Conservation (phyloP, 176 grass and related monocot genomes). For the Carex pumila region DNA sequence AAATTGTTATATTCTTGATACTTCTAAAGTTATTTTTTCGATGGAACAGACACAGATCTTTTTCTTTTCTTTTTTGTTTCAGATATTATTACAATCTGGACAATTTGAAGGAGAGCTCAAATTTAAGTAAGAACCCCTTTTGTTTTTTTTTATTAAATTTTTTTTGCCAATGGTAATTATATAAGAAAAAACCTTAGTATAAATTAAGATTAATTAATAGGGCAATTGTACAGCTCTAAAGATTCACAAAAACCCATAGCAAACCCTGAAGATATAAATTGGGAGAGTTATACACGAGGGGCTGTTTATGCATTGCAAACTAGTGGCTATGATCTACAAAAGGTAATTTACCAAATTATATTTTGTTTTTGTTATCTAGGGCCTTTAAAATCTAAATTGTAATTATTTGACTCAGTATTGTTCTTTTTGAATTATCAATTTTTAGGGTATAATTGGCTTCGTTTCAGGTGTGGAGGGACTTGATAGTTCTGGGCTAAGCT, state of each 20-base stretch:
- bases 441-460: constrained; percentile 74
- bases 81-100: constrained; percentile 66
- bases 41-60: not conserved
- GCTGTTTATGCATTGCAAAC: constrained; percentile 84
- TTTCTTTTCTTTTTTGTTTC: constrained; percentile 32
- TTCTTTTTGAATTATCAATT: not conserved
- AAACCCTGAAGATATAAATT: constrained; percentile 57
- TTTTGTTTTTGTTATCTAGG: not conserved
- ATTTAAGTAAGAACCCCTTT: constrained; percentile 49
- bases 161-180: not conserved
- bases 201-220: not conserved
- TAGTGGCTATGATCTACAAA: constrained; percentile 68
- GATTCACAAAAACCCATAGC: constrained; percentile 59
- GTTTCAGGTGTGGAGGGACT: constrained; percentile 83
- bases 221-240: constrained; percentile 43
- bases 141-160: not conserved
- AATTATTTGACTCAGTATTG: not conserved
- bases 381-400: not conserved
- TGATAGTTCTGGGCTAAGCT: constrained; percentile 96
- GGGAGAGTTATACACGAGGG: constrained; percentile 79
- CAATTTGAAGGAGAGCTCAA: constrained; percentile 70
- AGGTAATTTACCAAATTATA: constrained; percentile 43
- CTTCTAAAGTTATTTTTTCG: not conserved
- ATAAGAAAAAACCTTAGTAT: not conserved
- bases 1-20: not conserved